Evolutionary conservation across 2,329 filamentous ascomycete species (phyloP), one percentile per base, ranked within the genome.

Genomic region (Neopestalotiopsis sp.): DNA sequence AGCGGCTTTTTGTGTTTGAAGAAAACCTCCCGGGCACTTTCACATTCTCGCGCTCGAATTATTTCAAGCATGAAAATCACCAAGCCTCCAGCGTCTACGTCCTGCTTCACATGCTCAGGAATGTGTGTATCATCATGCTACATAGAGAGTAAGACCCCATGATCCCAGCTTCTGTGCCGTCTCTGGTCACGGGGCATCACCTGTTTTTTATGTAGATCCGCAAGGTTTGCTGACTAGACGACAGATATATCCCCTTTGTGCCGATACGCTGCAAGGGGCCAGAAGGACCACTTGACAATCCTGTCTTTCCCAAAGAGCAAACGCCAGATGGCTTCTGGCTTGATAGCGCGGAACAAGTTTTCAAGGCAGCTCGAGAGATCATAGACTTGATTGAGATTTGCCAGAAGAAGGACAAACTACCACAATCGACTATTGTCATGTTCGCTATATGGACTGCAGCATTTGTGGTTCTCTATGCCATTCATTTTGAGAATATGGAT

Each of bases 401-500:
- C 74, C 85, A 89, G 68, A 81, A 88, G 67, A 86, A 84, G 77
- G 85, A 88, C 67, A 88, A 87, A 67, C 80, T 92, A 1, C 88
- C 90, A 1, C 88, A 93, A 77, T 93, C 91, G 1, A 90, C 91
- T 0, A 85, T 92, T 42, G 86, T 91, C 3, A 85, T 89, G 3
- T 93, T 92, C 74, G 87, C 90, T 2, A 84, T 91, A 53, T 94
- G 90, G 83, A 88, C 87, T 12, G 90, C 91, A 0, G 87, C 88
- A 0, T 91, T 92, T 73, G 84, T 89, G 17, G 89, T 89, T 42
- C 83, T 92, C 2, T 94, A 93, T 76, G 88, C 88, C 12, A 83
- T 85, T 59, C 88, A 90, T 74, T 94, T 93, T 68, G 89, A 90
- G 0, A 86, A 88, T 68, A 92, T 94, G 89, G 91, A 94, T 73